Evolutionary conservation across 495 filamentous ascomycete species (phyloP).

Genomic region (Neurospora sp.): DNA sequence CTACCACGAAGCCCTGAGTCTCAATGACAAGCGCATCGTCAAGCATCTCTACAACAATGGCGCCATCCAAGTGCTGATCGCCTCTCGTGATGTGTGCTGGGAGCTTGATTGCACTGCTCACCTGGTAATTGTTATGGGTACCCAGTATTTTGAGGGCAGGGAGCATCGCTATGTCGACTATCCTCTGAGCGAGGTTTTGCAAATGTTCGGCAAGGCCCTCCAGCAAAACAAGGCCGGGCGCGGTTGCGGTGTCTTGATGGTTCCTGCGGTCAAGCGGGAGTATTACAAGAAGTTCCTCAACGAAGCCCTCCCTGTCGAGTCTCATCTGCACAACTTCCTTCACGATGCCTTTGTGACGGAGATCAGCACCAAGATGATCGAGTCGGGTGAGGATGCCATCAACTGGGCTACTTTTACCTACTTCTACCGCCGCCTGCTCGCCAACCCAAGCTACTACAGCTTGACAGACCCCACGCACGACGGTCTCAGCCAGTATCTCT

Average conservation of each 20-base stretch:
- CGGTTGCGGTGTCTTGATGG: conserved; percentile 87
- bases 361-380: conserved; percentile 86
- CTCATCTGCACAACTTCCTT: conserved; percentile 79
- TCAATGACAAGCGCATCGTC: conserved; percentile 86
- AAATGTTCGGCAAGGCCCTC: conserved; percentile 95
- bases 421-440: conserved; percentile 94
- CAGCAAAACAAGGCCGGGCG: conserved; percentile 66
- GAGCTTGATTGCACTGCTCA: conserved; percentile 83
- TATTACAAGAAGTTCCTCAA: conserved; percentile 99
- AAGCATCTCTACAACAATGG: conserved; percentile 83
- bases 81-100: conserved; percentile 94
- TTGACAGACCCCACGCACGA: conserved; percentile 84
- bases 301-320: conserved; percentile 92
- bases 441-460: conserved; percentile 95
- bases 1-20: conserved; percentile 85
- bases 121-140: conserved; percentile 92
- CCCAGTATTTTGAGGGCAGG: conserved; percentile 95
- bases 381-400: conserved; percentile 92
- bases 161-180: conserved; percentile 98
- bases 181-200: conserved; percentile 90
- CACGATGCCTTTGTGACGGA: conserved; percentile 97
- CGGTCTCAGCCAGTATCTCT: conserved; percentile 86
- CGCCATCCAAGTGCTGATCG: conserved; percentile 86
- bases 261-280: conserved; percentile 83
- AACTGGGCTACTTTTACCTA: conserved; percentile 98